Evolutionary conservation across 495 filamentous ascomycete genomes (phyloP), one percentile per base, ranked within the genome.

Genomic region (Penicillium ucsense): DNA sequence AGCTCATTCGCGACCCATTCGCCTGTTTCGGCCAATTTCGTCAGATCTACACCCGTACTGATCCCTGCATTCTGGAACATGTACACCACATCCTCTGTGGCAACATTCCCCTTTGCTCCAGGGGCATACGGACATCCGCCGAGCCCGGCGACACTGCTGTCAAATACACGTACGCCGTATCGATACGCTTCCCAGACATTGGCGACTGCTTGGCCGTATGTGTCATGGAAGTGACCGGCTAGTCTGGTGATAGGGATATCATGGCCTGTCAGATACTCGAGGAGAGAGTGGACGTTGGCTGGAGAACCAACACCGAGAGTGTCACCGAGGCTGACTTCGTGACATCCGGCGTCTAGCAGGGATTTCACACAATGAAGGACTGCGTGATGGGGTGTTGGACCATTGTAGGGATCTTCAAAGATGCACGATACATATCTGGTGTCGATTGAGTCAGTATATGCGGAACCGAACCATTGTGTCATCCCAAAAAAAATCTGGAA

Each of bases 141-240:
- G 0, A 75, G 64, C 3, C 72, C 70, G 0, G 59, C 62, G 12
- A 72, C 59, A 37, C 67, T 72, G 30, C 65, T 66, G 45, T 75
- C 72, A 37, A 75, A 75, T 0, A 67, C 63, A 4, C 62, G 55
- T 3, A 75, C 48, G 4, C 70, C 72, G 40, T 62, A 59, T 0
- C 45, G 46, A 44, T 71, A 75, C 6, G 65, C 63, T 47, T 66
- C 65, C 54, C 71, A 63, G 11, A 68, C 65, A 45, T 75, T 75
- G 12, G 65, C 64, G 1, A 68, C 53, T 1, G 61, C 72, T 44
- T 66, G 66, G 5, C 70, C 67, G 39, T 72, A 69, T 0, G 69
- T 75, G 46, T 75, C 70, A 34, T 75, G 72, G 47, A 73, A 75
- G 46, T 75, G 72, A 8, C 67, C 69, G 0, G 72, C 72, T 1